Evolutionary conservation across 495 filamentous ascomycete genomes (phyloP).

Genomic region (Aspergillus affinis): DNA sequence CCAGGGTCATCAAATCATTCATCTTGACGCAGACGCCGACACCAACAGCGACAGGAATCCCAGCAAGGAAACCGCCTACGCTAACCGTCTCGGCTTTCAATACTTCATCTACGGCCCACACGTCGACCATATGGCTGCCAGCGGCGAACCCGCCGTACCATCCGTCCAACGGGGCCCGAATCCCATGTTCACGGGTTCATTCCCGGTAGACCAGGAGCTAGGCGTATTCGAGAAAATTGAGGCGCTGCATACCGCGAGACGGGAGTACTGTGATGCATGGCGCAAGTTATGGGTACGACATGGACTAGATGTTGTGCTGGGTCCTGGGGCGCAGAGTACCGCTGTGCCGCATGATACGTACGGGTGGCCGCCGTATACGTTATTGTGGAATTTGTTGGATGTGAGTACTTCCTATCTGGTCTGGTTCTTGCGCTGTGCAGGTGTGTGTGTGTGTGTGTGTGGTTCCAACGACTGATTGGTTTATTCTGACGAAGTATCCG

Average conservation of each 20-base stretch:
- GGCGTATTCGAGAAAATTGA: constrained; percentile 22
- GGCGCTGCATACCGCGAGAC: constrained; percentile 7
- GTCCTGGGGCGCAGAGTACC: constrained; percentile 48
- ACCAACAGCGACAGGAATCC: not conserved
- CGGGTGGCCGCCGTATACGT: constrained; percentile 51
- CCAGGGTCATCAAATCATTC: constrained; percentile 46
- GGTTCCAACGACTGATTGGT: constrained; percentile 4
- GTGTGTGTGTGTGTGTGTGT: not conserved
- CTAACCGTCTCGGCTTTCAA: constrained; percentile 30
- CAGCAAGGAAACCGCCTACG: constrained; percentile 17
- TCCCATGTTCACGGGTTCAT: constrained; percentile 29
- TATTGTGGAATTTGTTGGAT: constrained; percentile 52
- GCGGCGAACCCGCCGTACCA: constrained; percentile 28
- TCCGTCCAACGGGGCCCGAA: constrained; percentile 19
- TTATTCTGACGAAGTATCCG: constrained; percentile 27
- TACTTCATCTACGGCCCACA: constrained; percentile 32
- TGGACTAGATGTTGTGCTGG: constrained; percentile 46
- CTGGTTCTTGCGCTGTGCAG: not conserved
- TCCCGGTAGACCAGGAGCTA: constrained; percentile 13
- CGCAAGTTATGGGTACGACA: constrained; percentile 24
- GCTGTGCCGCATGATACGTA: constrained; percentile 52
- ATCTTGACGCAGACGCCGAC: constrained; percentile 18
- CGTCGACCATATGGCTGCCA: constrained; percentile 22
- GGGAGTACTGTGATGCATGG: constrained; percentile 17
- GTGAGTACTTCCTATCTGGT: constrained; percentile 29